Evolutionary conservation across 2,329 filamentous ascomycete genomes (phyloP), one percentile per base, ranked within the genome.

Genomic region (Fusarium proliferatum): DNA sequence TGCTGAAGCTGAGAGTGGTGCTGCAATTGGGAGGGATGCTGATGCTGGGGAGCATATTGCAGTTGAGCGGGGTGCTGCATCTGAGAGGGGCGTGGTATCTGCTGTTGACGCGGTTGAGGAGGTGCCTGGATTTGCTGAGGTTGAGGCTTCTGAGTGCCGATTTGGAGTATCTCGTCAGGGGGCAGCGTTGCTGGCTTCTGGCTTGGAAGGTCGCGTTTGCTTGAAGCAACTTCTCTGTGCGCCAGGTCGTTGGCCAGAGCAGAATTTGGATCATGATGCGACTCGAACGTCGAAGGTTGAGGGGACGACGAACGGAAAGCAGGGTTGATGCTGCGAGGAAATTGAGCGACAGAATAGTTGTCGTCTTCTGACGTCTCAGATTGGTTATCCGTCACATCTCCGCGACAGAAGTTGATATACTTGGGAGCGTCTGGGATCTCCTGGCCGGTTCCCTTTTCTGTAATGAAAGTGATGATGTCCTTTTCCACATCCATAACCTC

Each of bases 351-450:
- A 0, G 95, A 97, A 80, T 97, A 99, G 76, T 89, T 91, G 9
- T 95, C 94, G 72, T 97, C 95, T 28, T 97, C 95, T 0, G 94
- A 96, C 16, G 89, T 86, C 71, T 96, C 94, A 3, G 96, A 98
- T 75, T 91, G 90, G 42, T 90, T 91, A 76, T 99, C 96, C 61
- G 91, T 88, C 51, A 92, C 84, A 80, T 97, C 95, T 21, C 96
- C 96, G 16, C 96, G 92, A 81, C 94, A 97, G 82, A 98, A 99
- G 85, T 99, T 98, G 89, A 99, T 98, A 82, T 98, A 99, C 82
- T 95, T 98, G 48, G 96, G 96, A 30, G 96, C 91, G 81, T 98
- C 96, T 3, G 96, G 97, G 52, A 99, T 99, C 81, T 99, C 97
- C 82, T 98, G 96, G 9, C 96, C 95, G 6, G 96, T 99, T 28